These are phyloP conservation scores for Magnaporthiopsis rhizophila DNA, from an alignment of 2,329 filamentous ascomycete genomes.

Conservation along the genomic window DNA sequence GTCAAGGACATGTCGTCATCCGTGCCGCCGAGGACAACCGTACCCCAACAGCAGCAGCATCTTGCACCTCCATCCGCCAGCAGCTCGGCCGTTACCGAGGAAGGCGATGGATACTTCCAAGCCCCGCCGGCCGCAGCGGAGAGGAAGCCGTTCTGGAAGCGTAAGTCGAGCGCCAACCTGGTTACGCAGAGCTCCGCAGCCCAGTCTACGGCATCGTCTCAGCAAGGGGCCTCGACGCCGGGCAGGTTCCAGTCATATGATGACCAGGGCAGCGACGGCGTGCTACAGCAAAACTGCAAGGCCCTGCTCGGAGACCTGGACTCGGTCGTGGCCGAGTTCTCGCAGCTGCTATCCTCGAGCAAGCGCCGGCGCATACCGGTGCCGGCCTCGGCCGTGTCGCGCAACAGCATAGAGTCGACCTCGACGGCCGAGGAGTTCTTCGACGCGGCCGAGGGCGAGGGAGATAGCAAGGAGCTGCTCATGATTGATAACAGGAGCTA, in stretches of 20 bases:
- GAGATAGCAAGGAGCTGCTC: conserved; percentile 57
- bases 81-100: conserved; percentile 32
- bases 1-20: conserved; percentile 63
- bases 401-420: conserved; percentile 71
- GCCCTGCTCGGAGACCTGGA: conserved; percentile 81
- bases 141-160: conserved; percentile 82
- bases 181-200: conserved; percentile 26
- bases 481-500: conserved; percentile 68
- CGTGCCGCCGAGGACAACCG: background rate
- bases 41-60: conserved; percentile 17
- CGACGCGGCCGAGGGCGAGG: conserved; percentile 72
- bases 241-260: conserved; percentile 27
- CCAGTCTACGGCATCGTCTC: conserved; percentile 29
- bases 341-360: conserved; percentile 65
- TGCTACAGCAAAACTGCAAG: conserved; percentile 72
- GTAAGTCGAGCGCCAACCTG: conserved; percentile 59
- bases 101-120: conserved; percentile 47
- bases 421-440: conserved; percentile 85
- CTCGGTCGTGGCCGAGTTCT: conserved; percentile 74
- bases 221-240: conserved; percentile 34
- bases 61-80: conserved; percentile 23
- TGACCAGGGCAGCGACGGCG: conserved; percentile 45
- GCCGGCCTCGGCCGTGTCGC: conserved; percentile 34
- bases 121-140: conserved; percentile 32
- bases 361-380: conserved; percentile 63